Conservation (phyloP, 805 yeast species). For the Brettanomyces custersianus region DNA sequence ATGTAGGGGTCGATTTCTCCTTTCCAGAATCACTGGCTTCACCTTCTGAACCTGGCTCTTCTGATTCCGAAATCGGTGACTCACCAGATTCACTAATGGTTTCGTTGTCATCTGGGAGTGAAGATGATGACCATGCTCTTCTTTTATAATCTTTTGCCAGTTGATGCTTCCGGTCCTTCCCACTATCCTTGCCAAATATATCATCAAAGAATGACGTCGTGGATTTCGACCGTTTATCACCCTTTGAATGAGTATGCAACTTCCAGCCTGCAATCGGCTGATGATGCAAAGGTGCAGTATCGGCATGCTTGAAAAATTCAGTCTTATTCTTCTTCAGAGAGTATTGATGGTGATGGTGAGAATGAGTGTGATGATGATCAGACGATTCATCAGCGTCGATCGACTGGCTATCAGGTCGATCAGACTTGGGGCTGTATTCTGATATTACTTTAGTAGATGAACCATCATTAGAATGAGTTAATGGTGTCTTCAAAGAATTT, state of each 20-base stretch:
- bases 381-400: not conserved
- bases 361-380: not conserved
- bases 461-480: too few species aligned
- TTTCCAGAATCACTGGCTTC: not conserved
- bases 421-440: not conserved
- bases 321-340: not conserved
- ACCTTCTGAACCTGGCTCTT: not conserved
- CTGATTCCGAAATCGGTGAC: not conserved
- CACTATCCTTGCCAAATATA: not conserved
- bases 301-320: not conserved
- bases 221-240: not conserved
- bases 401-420: too few species aligned
- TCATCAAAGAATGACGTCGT: slow-evolving; percentile 11
- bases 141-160: not conserved
- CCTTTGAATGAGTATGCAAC: slow-evolving; percentile 1
- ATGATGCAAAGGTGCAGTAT: not conserved
- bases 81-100: not conserved
- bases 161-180: not conserved
- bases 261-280: not conserved
- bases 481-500: too few species aligned
- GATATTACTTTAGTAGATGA: too few species aligned
- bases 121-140: not conserved
- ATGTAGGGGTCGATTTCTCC: not conserved
- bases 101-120: not conserved
- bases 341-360: not conserved